Percentiles rank a stretch among this genome's conserved stretches.
These are phyloP conservation scores for Didymella segeticola DNA, from an alignment of 2,329 filamentous ascomycete genomes.

Conservation along the genomic window DNA sequence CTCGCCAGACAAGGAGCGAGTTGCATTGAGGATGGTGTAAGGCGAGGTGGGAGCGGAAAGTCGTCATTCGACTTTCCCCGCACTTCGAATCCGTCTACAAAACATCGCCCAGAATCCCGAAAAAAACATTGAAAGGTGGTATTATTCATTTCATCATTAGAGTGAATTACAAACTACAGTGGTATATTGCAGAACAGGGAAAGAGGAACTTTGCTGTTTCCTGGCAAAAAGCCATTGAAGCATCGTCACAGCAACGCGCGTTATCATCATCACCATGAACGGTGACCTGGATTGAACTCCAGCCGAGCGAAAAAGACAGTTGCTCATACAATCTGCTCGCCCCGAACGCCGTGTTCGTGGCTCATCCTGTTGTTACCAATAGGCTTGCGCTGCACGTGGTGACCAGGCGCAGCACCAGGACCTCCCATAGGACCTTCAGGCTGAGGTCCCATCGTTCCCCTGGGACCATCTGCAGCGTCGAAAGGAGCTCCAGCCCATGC, in stretches of 20 bases:
- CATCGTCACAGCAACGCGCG: background rate
- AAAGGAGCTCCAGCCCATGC: constrained; percentile 52
- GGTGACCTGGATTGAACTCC: too few relatives aligned
- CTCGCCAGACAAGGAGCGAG: too few relatives aligned
- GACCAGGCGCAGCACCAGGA: constrained; percentile 25
- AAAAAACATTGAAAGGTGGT: background rate
- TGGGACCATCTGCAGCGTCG: constrained; percentile 50
- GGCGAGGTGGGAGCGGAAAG: background rate
- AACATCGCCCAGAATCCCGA: background rate
- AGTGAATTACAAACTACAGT: constrained; percentile 2
- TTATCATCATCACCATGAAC: background rate
- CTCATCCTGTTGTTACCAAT: constrained; percentile 30
- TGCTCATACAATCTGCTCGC: constrained; percentile 38
- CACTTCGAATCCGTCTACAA: background rate
- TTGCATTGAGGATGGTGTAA: background rate
- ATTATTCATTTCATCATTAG: constrained; percentile 1
- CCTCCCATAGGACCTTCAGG: constrained; percentile 36
- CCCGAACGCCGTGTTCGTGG: constrained; percentile 18
- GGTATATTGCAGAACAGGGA: constrained; percentile 9
- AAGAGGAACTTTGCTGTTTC: background rate
- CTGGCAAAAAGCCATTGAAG: background rate
- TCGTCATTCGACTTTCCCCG: background rate
- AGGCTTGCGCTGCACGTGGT: constrained; percentile 41
- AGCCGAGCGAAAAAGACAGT: background rate
- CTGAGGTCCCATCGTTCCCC: constrained; percentile 42